Conservation (phyloP, 2,329 filamentous ascomycete genomes). For the Alternaria gaisen region DNA sequence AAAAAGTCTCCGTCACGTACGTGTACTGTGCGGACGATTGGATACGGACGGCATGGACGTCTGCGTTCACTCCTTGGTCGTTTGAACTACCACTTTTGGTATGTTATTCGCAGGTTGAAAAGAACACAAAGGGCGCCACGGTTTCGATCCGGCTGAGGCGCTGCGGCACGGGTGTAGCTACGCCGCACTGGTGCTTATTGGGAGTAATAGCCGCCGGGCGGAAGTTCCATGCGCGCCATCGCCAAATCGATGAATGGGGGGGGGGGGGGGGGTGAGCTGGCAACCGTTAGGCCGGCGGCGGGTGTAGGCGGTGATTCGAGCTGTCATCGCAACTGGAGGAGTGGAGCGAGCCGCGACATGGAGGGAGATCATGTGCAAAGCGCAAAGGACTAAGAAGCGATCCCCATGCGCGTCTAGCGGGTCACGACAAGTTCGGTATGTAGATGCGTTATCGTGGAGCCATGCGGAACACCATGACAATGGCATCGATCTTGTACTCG, state of each 20-base stretch:
- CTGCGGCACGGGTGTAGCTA: conserved; percentile 12
- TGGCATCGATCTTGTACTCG: conserved; percentile 8
- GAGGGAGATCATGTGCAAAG: conserved; percentile 2
- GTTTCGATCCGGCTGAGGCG: conserved; percentile 25
- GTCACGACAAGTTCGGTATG: neutral
- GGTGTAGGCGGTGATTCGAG: conserved; percentile 2
- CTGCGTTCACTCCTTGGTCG: neutral
- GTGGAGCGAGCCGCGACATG: neutral
- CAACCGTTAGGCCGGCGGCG: neutral
- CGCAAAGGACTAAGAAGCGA: neutral
- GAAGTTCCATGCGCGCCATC: conserved; percentile 10
- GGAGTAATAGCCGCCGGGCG: conserved; percentile 27
- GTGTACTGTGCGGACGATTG: neutral
- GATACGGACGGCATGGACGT: neutral
- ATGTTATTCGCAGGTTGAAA: conserved; percentile 9
- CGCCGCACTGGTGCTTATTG: conserved; percentile 23
- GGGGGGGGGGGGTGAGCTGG: conserved; percentile 4
- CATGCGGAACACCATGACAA: neutral
- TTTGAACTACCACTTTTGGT: neutral
- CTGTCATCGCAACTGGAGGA: conserved; percentile 2
- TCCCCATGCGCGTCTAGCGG: neutral
- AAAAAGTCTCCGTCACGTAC: neutral
- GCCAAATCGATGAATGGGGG: conserved; percentile 9
- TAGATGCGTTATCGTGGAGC: conserved; percentile 5
- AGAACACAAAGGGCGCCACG: neutral